Percentiles rank a stretch among this genome's conserved stretches.
phyloP scores from a whole-genome alignment of 2,329 filamentous ascomycete species.

The Colletotrichum cordylinicola region DNA sequence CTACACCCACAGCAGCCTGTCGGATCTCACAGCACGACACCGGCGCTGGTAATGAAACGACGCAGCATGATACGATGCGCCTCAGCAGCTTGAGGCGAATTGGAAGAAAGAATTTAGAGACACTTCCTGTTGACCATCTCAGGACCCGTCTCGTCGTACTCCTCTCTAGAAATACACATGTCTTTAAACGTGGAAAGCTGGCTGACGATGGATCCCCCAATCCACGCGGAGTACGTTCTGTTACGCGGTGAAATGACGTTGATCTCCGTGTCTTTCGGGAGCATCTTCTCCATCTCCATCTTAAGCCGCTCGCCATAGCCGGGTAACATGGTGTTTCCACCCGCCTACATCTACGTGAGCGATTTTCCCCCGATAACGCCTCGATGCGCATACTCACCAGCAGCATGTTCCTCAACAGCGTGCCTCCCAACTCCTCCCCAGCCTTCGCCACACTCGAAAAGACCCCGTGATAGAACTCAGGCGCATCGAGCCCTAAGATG shows the following conservation, averaged over 20 bases:
- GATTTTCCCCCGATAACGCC: too few species aligned
- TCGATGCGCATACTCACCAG: neutral
- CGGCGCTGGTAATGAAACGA: constrained; percentile 15
- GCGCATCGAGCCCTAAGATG: neutral
- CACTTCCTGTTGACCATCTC: neutral
- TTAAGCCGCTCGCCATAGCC: neutral
- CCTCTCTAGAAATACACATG: neutral
- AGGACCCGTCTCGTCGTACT: neutral
- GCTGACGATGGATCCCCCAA: neutral
- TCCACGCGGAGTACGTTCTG: neutral
- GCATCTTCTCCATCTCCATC: neutral
- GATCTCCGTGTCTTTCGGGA: neutral
- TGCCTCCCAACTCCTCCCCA: neutral
- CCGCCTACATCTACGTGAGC: neutral
- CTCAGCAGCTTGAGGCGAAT: neutral
- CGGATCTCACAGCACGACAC: constrained; percentile 20
- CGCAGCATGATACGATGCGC: neutral
- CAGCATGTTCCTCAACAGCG: neutral
- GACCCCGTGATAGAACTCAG: neutral
- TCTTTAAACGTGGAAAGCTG: neutral
- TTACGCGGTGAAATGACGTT: neutral
- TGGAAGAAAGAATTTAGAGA: neutral
- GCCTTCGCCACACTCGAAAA: neutral
- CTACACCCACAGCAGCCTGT: constrained; percentile 13
- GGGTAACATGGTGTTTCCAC: neutral